Evolutionary conservation across 139 green algal species (phyloP).

Genomic region (Zygnema cylindricum): DNA sequence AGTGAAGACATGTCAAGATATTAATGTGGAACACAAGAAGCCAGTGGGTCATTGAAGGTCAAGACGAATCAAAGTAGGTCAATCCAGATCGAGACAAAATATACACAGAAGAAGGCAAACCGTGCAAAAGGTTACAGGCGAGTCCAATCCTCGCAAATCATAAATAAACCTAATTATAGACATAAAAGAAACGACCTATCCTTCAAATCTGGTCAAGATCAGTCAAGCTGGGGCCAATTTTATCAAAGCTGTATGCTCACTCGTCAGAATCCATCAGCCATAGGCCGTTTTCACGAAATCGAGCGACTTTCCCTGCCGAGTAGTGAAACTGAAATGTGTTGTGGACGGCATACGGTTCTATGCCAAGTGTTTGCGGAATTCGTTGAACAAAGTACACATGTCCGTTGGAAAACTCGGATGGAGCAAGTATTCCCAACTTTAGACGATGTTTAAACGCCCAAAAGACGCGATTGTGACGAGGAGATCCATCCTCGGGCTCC

Average conservation of each 20-base stretch:
- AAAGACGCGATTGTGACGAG: constrained; percentile 29
- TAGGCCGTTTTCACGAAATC: constrained; percentile 53
- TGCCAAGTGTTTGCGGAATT: neutral
- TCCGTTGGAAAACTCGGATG: constrained; percentile 35
- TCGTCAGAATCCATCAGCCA: constrained; percentile 43
- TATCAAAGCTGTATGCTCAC: neutral
- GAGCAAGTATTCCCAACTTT: constrained; percentile 32
- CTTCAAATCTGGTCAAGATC: neutral
- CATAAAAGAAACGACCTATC: neutral
- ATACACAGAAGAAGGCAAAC: neutral
- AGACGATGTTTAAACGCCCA: neutral
- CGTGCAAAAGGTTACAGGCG: neutral
- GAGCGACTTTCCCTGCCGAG: constrained; percentile 26
- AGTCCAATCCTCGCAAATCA: neutral
- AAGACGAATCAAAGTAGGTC: too few species aligned
- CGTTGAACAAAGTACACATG: constrained; percentile 57
- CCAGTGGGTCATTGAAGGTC: too few species aligned
- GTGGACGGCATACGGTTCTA: constrained; percentile 45
- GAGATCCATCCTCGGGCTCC: neutral
- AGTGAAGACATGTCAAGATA: too few species aligned
- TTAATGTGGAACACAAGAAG: too few species aligned
- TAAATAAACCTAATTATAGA: neutral
- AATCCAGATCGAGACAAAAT: constrained; percentile 7
- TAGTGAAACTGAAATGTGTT: constrained; percentile 58
- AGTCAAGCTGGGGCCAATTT: neutral